These are phyloP conservation scores for Nakazawaea anatomiae DNA, from an alignment of 805 yeast genomes.

Conservation along the genomic window DNA sequence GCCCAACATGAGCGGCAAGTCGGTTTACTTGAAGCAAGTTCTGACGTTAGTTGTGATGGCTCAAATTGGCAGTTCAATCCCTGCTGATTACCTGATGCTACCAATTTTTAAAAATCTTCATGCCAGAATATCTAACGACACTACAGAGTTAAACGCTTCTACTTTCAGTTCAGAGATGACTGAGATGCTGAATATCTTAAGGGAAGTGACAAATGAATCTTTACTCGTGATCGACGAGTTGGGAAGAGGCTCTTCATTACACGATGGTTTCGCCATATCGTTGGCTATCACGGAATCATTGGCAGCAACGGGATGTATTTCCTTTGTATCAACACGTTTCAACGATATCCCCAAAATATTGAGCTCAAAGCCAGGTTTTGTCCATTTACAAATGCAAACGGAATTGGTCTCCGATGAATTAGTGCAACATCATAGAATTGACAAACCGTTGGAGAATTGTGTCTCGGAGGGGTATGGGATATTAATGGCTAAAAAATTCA, in stretches of 20 bases:
- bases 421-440: constrained; percentile 25
- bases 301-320: constrained; percentile 20
- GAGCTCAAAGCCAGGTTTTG: constrained; percentile 26
- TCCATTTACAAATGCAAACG: constrained; percentile 31
- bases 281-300: constrained; percentile 36
- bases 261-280: constrained; percentile 50
- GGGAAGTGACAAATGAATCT: constrained; percentile 21
- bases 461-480: constrained; percentile 26
- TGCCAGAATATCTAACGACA: constrained; percentile 33
- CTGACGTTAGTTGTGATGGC: constrained; percentile 45
- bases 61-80: constrained; percentile 50
- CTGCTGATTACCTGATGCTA: constrained; percentile 36
- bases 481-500: constrained; percentile 19
- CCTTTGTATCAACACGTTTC: constrained; percentile 41
- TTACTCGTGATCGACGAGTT: constrained; percentile 49
- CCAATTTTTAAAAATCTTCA: constrained; percentile 33
- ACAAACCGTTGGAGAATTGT: constrained; percentile 16
- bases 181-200: constrained; percentile 39
- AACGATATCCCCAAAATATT: constrained; percentile 32
- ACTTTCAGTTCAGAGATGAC: constrained; percentile 42
- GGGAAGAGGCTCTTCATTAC: constrained; percentile 45
- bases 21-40: constrained; percentile 48
- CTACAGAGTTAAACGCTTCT: constrained; percentile 28
- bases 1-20: constrained; percentile 61
- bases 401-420: constrained; percentile 16